A percentile compares a stretch with the other conserved stretches of the same genome.
These are phyloP conservation scores for Aspergillus neoniger DNA, from an alignment of 2,329 filamentous ascomycete species.

Conservation along the genomic window DNA sequence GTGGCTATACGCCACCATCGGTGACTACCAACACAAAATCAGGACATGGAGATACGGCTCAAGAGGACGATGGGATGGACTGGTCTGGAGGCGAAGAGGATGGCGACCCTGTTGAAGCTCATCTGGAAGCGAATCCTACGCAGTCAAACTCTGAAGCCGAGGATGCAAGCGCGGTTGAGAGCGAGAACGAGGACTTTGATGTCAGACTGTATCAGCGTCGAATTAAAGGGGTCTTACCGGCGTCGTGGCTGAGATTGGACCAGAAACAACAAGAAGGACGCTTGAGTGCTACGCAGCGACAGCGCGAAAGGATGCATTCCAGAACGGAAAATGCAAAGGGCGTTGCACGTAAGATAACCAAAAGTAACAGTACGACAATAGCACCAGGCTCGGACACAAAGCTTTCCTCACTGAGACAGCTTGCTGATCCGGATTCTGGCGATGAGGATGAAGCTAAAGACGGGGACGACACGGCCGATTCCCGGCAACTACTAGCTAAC, in stretches of 20 bases:
- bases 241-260: conserved; percentile 50
- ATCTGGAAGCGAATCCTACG: conserved; percentile 23
- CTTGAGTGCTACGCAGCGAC: conserved; percentile 18
- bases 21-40: conserved; percentile 30
- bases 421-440: conserved; percentile 35
- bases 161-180: conserved; percentile 8
- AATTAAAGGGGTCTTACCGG: conserved; percentile 52
- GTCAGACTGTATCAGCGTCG: conserved; percentile 41
- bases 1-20: conserved; percentile 33
- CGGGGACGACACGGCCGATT: conserved; percentile 7
- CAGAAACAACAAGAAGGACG: conserved; percentile 35
- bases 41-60: conserved; percentile 20
- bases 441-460: conserved; percentile 27
- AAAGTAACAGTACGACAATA: conserved; percentile 22
- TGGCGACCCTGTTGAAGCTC: conserved; percentile 19
- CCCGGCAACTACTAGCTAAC: conserved; percentile 17
- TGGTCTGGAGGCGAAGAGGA: conserved; percentile 17
- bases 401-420: conserved; percentile 20
- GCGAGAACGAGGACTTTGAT: conserved; percentile 25
- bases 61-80: conserved; percentile 18
- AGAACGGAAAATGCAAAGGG: conserved; percentile 35
- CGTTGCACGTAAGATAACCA: conserved; percentile 36
- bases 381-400: conserved; percentile 17
- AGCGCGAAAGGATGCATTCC: conserved; percentile 21
- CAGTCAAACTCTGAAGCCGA: conserved; percentile 18